Evolutionary conservation across 345 rosid species (phyloP), one percentile per base, ranked within the genome.

Genomic region (Arabis alpina): DNA sequence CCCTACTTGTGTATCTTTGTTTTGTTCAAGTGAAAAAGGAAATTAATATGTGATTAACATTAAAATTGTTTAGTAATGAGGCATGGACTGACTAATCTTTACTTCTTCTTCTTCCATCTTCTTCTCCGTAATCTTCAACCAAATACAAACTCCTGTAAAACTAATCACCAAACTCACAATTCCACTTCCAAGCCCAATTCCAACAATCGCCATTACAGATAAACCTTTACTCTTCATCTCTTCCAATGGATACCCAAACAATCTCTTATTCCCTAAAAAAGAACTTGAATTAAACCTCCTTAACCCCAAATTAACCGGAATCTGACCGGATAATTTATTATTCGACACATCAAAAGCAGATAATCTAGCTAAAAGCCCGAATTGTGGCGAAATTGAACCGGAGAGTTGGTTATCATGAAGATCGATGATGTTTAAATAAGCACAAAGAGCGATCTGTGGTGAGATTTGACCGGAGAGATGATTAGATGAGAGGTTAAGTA

Each of bases 101-200:
- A 83, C 90, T 80, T 90, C 92, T 65, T 88, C 96, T 14, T 81
- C 78, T 16, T 84, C 82, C 86, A 82, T 79, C 64, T 80, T 82
- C 45, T 86, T 83, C 54, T 90, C 97, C 0, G 92, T 85, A 37
- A 86, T 54, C 84, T 83, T 88, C 76, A 90, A 85, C 97, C 97
- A 87, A 45, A 93, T 70, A 68, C 97, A 93, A 8, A 93, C 98
- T 5, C 94, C 98, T 0, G 92, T 85, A 40, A 93, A 93, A 68
- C 97, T 93, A 32, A 93, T 79, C 28, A 88, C 85, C 82, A 93
- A 83, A 75, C 97, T 91, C 1, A 85, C 92, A 28, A 93, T 74
- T 42, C 98, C 98, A 72, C 96, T 93, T 15, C 97, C 98, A 13
- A 93, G 80, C 12, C 98, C 98, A 70, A 93, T 93, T 77, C 97